Evolutionary conservation across 2,329 filamentous ascomycete species (phyloP).

Genomic region (Madurella mycetomatis): DNA sequence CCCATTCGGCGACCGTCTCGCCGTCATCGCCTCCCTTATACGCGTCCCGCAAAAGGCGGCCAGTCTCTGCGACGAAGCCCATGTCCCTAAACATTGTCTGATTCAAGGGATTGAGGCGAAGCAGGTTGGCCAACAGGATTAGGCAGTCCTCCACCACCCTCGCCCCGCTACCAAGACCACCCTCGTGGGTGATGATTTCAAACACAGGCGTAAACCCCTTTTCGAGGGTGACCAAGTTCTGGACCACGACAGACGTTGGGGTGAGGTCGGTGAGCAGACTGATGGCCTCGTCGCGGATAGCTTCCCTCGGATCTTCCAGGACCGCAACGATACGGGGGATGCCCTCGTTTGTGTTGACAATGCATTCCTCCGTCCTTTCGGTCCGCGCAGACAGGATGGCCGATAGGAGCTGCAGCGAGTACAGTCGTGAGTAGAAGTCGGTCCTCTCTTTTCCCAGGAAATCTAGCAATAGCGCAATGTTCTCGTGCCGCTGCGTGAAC

Average conservation of each 20-base stretch:
- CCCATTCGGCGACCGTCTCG: conserved; percentile 67
- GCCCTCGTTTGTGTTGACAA: conserved; percentile 82
- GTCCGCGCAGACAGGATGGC: conserved; percentile 81
- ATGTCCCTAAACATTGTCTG: conserved; percentile 92
- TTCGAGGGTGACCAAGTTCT: conserved; percentile 93
- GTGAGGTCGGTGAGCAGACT: conserved; percentile 85
- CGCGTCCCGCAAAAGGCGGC: conserved; percentile 61
- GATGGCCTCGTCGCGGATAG: conserved; percentile 81
- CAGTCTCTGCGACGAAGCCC: conserved; percentile 70
- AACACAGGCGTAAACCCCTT: conserved; percentile 89
- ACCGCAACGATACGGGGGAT: conserved; percentile 80
- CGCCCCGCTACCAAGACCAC: conserved; percentile 74
- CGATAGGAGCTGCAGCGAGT: conserved; percentile 82
- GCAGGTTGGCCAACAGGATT: conserved; percentile 81
- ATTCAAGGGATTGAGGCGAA: conserved; percentile 83
- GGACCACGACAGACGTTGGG: conserved; percentile 78
- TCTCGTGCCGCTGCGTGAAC: conserved; percentile 96
- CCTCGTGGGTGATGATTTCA: conserved; percentile 74
- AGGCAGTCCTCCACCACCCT: conserved; percentile 90
- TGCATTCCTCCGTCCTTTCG: conserved; percentile 90
- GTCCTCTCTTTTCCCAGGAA: conserved; percentile 79
- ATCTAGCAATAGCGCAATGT: conserved; percentile 84
- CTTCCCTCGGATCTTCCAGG: conserved; percentile 81
- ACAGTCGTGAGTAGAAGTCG: conserved; percentile 88
- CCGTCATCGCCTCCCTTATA: conserved; percentile 50